These are phyloP conservation scores for apple (Malus domestica) DNA, from an alignment of 306 rosid genomes.

Conservation along the genomic window ASM211411v1 NC_041790.1:300001-300500, in stretches of 20 bases:
- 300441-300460: slow-evolving; percentile 86
- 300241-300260: slow-evolving; percentile 58
- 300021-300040: slow-evolving; percentile 82
- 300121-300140: slow-evolving; percentile 43
- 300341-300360: slow-evolving; percentile 55
- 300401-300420: slow-evolving; percentile 91
- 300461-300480: slow-evolving; percentile 41
- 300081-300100: slow-evolving; percentile 31
- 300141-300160: slow-evolving; percentile 55
- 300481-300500: slow-evolving; percentile 23
- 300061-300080: slow-evolving; percentile 52
- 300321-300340: slow-evolving; percentile 44
- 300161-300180: slow-evolving; percentile 63
- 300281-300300: slow-evolving; percentile 56
- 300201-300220: slow-evolving; percentile 73
- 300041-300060: slow-evolving; percentile 84
- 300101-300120: slow-evolving; percentile 25
- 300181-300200: slow-evolving; percentile 57
- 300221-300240: slow-evolving; percentile 84
- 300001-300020: slow-evolving; percentile 46
- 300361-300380: slow-evolving; percentile 51
- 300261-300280: slow-evolving; percentile 81
- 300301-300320: slow-evolving; percentile 59
- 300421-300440: slow-evolving; percentile 90
- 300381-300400: slow-evolving; percentile 51